A percentile compares a stretch with the other conserved stretches of the same genome.
These are phyloP conservation scores for Rhodotorula babjevae DNA, from an alignment of 768 basidiomycete genomes.

Conservation along the genomic window DNA sequence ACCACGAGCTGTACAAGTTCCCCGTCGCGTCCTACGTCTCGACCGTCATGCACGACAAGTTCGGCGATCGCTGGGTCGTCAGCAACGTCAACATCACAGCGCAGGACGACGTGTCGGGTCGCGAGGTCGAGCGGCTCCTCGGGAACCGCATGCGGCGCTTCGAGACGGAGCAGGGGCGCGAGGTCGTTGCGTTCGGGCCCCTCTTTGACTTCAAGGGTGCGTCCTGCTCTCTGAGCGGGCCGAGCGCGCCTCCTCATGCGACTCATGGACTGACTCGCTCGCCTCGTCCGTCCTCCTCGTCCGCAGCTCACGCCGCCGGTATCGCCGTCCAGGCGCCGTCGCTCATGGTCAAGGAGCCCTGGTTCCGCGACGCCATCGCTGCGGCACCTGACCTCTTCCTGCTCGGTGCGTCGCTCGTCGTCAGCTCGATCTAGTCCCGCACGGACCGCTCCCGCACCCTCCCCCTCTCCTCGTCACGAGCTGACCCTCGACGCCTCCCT, in stretches of 20 bases:
- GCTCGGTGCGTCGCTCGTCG: conserved; percentile 56
- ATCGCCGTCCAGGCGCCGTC: conserved; percentile 70
- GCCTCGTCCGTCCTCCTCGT: neutral
- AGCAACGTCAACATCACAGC: conserved; percentile 83
- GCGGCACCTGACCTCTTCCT: conserved; percentile 80
- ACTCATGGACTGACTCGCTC: neutral
- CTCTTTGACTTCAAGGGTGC: conserved; percentile 66
- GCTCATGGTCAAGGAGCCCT: conserved; percentile 71
- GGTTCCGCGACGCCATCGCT: conserved; percentile 73
- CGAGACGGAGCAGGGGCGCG: conserved; percentile 55
- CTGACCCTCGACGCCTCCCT: no score
- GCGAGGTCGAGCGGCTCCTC: conserved; percentile 45
- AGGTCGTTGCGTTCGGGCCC: conserved; percentile 73
- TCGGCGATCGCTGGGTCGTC: conserved; percentile 70
- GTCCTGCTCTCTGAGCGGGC: neutral
- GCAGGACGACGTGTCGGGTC: conserved; percentile 47
- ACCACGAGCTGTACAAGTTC: conserved; percentile 36
- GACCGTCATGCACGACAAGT: conserved; percentile 62
- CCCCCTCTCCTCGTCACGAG: neutral
- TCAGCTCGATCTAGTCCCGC: neutral
- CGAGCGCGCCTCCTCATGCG: no score
- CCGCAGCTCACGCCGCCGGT: conserved; percentile 56
- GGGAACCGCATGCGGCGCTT: conserved; percentile 46
- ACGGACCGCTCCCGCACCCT: neutral
- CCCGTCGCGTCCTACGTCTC: conserved; percentile 50